Conservation (phyloP, 2,329 filamentous ascomycete species). For the Fusarium oligoseptatum region DNA sequence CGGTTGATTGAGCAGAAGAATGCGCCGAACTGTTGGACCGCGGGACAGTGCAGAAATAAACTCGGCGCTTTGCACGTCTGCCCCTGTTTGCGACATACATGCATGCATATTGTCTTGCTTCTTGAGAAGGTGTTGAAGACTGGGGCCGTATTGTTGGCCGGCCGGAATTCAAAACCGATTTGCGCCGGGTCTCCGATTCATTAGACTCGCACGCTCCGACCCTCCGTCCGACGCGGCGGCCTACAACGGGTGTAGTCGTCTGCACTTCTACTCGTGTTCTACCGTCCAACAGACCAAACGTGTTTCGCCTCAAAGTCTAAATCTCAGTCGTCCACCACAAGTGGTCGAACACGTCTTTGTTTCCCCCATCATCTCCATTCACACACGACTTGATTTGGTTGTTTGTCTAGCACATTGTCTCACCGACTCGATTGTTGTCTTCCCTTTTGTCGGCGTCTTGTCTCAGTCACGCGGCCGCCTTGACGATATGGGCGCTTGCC, state of each 20-base stretch:
- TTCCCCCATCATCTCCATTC: conserved; percentile 1
- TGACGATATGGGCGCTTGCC: conserved; percentile 22
- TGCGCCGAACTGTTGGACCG: conserved; percentile 12
- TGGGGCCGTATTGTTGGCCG: conserved; percentile 7
- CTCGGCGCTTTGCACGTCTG: conserved; percentile 18
- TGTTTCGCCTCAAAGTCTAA: conserved; percentile 46
- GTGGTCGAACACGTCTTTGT: conserved; percentile 18
- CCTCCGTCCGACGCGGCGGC: conserved; percentile 12
- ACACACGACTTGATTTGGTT: conserved; percentile 7
- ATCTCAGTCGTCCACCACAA: conserved; percentile 12
- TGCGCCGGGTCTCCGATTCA: conserved; percentile 14
- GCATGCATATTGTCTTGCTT: conserved; percentile 4
- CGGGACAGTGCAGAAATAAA: conserved; percentile 24
- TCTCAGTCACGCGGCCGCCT: conserved; percentile 24
- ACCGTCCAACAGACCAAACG: conserved; percentile 16
- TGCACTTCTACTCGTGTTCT: conserved; percentile 9
- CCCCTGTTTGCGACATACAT: conserved; percentile 4
- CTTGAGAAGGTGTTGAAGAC: neutral
- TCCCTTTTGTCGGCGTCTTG: conserved; percentile 13
- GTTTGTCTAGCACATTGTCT: conserved; percentile 19
- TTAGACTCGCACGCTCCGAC: conserved; percentile 9
- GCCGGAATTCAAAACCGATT: conserved; percentile 13
- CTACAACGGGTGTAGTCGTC: conserved; percentile 10
- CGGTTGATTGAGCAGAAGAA: conserved; percentile 10
- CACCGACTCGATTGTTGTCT: conserved; percentile 30